phyloP scores from a whole-genome alignment of 345 rosid species.

The Pistacia vera region DNA sequence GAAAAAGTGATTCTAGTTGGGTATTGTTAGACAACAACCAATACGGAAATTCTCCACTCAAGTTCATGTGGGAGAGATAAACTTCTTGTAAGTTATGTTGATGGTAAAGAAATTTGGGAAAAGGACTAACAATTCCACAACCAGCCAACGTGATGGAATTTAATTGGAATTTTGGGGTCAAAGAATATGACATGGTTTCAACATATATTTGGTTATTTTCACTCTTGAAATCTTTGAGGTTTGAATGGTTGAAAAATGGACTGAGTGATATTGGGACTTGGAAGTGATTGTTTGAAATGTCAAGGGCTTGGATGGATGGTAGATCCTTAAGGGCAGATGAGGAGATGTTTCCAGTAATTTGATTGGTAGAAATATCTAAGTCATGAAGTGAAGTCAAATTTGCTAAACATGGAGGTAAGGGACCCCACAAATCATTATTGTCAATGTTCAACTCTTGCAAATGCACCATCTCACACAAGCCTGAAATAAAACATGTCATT shows the following conservation, averaged over 20 bases:
- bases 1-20: neutral
- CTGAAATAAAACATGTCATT: neutral
- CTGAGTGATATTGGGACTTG: conserved; percentile 12
- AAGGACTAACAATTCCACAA: neutral
- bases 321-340: neutral
- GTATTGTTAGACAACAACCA: neutral
- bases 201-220: neutral
- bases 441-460: neutral
- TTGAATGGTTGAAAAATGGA: conserved; percentile 11
- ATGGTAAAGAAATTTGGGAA: neutral
- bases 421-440: neutral
- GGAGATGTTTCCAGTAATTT: conserved; percentile 6
- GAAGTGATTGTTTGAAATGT: neutral
- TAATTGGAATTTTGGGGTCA: neutral
- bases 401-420: neutral
- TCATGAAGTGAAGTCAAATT: neutral
- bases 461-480: neutral
- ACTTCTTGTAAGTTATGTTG: neutral
- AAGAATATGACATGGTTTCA: neutral
- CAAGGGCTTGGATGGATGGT: neutral
- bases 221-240: neutral
- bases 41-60: conserved; percentile 6
- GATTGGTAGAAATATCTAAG: conserved; percentile 9
- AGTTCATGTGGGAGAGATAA: neutral
- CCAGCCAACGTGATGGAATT: neutral